Conservation (phyloP, 2,329 filamentous ascomycete species). For the Fusarium nurragi region DNA sequence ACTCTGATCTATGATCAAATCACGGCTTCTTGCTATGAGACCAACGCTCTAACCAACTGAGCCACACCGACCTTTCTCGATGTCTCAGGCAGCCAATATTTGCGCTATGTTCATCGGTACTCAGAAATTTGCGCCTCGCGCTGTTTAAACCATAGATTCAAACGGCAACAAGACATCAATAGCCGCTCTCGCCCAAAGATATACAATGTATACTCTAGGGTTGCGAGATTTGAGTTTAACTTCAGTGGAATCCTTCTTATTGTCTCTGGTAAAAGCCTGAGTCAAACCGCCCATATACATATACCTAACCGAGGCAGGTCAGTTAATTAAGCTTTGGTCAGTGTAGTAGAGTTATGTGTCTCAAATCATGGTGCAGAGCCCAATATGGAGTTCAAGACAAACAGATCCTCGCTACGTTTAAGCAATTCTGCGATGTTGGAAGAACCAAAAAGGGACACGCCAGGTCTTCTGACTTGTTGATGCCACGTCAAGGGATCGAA, state of each 20-base stretch:
- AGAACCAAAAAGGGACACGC: neutral
- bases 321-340: neutral
- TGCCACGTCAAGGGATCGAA: neutral
- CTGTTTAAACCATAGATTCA: no score
- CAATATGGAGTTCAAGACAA: neutral
- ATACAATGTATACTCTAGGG: no score
- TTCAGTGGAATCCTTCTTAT: no score
- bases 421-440: no score
- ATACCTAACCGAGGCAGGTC: rapidly evolving
- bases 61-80: neutral
- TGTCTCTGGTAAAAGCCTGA: no score
- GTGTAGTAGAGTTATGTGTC: no score
- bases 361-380: neutral
- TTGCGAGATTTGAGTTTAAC: no score
- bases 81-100: no score
- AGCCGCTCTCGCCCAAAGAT: no score
- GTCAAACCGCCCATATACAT: no score
- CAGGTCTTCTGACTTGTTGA: neutral
- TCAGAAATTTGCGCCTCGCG: no score
- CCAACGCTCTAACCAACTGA: constrained; percentile 14
- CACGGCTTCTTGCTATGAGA: neutral
- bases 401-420: neutral
- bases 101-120: rapidly evolving
- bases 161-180: no score
- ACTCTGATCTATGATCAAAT: neutral